Percentiles rank a stretch among this genome's conserved stretches.
Evolutionary conservation across 139 green algal species (phyloP).

Genomic region (Chlorella sp.): DNA sequence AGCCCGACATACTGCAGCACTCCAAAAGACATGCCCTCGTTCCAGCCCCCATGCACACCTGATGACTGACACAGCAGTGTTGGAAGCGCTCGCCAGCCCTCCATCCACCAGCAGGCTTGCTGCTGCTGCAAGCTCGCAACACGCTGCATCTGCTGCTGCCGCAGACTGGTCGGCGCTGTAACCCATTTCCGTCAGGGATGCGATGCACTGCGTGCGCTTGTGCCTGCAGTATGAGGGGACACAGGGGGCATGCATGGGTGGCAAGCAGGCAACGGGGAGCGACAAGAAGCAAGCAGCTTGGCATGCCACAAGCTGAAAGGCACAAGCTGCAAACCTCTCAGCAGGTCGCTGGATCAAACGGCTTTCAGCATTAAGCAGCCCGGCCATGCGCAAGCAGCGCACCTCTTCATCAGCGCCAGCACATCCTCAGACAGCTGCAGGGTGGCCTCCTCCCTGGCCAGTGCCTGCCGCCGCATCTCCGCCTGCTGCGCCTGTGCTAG

Average conservation of each 20-base stretch:
- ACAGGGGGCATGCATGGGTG: background rate
- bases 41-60: background rate
- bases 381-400: background rate
- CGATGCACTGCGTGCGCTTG: conserved; percentile 6
- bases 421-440: conserved; percentile 10
- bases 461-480: background rate
- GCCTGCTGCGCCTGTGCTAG: background rate
- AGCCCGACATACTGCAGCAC: too few species aligned
- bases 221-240: background rate
- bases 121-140: conserved; percentile 4
- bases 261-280: too few species aligned
- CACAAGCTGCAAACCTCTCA: background rate
- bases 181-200: background rate
- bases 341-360: too few species aligned
- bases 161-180: background rate
- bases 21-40: too few species aligned
- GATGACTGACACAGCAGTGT: background rate
- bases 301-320: background rate
- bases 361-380: too few species aligned
- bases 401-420: conserved; percentile 10
- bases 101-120: background rate
- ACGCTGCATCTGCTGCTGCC: background rate
- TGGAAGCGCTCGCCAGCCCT: background rate
- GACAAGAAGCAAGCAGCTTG: background rate
- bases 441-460: conserved; percentile 15